A percentile compares a stretch with the other conserved stretches of the same genome.
Conservation (phyloP, 2,329 filamentous ascomycete genomes). For the Fusarium algeriense region DNA sequence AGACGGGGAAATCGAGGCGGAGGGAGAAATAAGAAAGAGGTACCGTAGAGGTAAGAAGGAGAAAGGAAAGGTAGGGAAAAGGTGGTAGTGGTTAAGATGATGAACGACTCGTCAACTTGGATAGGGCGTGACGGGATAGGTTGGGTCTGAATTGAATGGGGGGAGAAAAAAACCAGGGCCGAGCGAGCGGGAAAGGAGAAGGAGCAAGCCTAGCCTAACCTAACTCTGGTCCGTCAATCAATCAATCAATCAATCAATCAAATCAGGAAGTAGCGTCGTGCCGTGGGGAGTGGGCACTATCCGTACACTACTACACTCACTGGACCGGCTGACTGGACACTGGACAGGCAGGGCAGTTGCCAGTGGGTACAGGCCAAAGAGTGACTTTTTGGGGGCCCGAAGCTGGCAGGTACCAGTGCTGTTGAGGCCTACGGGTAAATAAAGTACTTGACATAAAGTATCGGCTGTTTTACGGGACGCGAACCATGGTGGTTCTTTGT, state of each 20-base stretch:
- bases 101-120: slow-evolving; percentile 44
- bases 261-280: slow-evolving; percentile 48
- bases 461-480: neutral
- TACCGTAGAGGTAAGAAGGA: slow-evolving; percentile 30
- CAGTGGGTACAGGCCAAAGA: slow-evolving; percentile 41
- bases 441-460: slow-evolving; percentile 11
- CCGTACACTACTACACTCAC: neutral
- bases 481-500: neutral
- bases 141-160: slow-evolving; percentile 36
- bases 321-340: neutral
- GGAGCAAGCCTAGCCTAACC: slow-evolving; percentile 36
- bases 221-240: neutral
- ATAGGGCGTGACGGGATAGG: slow-evolving; percentile 41
- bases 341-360: neutral
- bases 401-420: slow-evolving; percentile 44
- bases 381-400: slow-evolving; percentile 31
- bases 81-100: slow-evolving; percentile 41
- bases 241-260: slow-evolving; percentile 32
- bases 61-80: slow-evolving; percentile 19
- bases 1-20: slow-evolving; percentile 38
- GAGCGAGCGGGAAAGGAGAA: slow-evolving; percentile 48
- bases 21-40: slow-evolving; percentile 31
- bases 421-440: slow-evolving; percentile 30
- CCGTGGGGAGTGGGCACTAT: slow-evolving; percentile 29
- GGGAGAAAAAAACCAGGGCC: slow-evolving; percentile 46